phyloP scores from a whole-genome alignment of 2,329 filamentous ascomycete genomes.

The Aureobasidium mangrovei region DNA sequence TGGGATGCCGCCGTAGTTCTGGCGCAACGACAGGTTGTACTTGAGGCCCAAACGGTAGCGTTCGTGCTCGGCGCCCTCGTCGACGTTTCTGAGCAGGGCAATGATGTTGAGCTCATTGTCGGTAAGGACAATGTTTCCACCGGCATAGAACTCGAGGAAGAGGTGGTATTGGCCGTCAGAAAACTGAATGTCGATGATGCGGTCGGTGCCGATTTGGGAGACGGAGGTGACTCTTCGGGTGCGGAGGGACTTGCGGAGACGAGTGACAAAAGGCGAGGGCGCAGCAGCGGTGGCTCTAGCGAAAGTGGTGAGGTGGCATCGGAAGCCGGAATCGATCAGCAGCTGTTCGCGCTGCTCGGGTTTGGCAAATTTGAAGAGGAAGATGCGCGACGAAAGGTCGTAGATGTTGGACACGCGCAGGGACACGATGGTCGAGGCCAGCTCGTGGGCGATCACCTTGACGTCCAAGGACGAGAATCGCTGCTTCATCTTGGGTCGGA shows the following conservation, averaged over 20 bases:
- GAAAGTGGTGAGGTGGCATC: constrained; percentile 88
- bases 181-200: constrained; percentile 86
- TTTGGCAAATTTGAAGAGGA: constrained; percentile 90
- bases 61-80: constrained; percentile 75
- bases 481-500: constrained; percentile 56
- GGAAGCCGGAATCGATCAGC: constrained; percentile 89
- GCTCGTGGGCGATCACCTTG: constrained; percentile 90
- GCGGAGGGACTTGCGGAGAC: constrained; percentile 79
- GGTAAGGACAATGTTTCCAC: constrained; percentile 89
- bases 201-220: constrained; percentile 80
- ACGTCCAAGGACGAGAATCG: constrained; percentile 72
- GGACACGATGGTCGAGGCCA: constrained; percentile 64
- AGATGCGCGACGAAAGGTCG: constrained; percentile 90
- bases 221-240: constrained; percentile 75
- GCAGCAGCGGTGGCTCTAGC: constrained; percentile 74
- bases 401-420: constrained; percentile 90
- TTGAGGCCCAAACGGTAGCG: constrained; percentile 66
- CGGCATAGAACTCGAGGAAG: constrained; percentile 92
- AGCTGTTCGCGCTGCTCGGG: constrained; percentile 83
- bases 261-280: constrained; percentile 76
- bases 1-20: constrained; percentile 73
- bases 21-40: constrained; percentile 73
- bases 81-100: constrained; percentile 68
- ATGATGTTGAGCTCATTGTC: constrained; percentile 77
- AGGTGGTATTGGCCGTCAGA: constrained; percentile 82